Evolutionary conservation across 225 moss, liverwort and hornwort species (phyloP).

Genomic region (Pseudisothecium myosuroides): DNA sequence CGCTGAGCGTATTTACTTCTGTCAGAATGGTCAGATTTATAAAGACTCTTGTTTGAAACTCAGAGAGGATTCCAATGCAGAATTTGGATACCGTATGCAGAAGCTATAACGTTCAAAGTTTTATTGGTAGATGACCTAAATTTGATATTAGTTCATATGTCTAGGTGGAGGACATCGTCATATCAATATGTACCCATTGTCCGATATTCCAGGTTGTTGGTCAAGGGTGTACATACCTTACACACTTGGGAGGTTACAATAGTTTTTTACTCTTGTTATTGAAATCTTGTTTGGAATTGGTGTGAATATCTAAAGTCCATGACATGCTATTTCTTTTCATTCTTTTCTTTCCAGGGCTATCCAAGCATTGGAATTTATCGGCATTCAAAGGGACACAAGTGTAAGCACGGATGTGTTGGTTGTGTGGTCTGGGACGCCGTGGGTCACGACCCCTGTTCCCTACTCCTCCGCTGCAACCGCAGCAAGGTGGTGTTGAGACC

Average conservation of each 20-base stretch:
- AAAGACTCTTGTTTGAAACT: not conserved
- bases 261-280: not conserved
- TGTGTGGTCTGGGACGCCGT: conserved; percentile 35
- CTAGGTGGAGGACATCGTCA: not conserved
- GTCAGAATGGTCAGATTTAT: not conserved
- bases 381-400: not conserved
- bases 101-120: not conserved
- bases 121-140: not conserved
- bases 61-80: not conserved
- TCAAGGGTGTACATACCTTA: not conserved
- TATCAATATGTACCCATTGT: not conserved
- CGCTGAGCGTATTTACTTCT: not conserved
- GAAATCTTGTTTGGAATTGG: not conserved
- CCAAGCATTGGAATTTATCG: not conserved
- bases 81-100: not conserved
- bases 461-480: not conserved
- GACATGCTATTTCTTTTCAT: not conserved
- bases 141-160: not conserved
- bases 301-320: not conserved
- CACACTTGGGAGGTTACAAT: not conserved
- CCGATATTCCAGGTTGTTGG: not conserved
- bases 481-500: conserved; percentile 6
- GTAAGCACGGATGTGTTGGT: conserved; percentile 33
- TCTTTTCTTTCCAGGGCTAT: not conserved
- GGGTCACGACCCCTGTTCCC: not conserved